Conservation (phyloP, 345 rosid genomes). For the Camelina neglecta region DNA sequence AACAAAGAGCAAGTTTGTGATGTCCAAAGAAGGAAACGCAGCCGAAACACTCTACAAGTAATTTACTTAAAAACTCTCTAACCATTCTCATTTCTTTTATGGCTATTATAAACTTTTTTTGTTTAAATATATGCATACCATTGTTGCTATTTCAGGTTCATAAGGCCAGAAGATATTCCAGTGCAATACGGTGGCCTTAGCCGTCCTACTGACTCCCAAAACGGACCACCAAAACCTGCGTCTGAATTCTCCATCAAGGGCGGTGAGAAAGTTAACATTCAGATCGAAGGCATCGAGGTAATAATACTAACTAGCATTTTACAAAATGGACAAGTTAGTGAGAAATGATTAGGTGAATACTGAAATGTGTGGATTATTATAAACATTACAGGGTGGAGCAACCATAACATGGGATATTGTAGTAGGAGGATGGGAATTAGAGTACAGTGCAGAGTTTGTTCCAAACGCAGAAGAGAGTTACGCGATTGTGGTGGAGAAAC, state of each 20-base stretch:
- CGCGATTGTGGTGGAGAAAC: slow-evolving; percentile 81
- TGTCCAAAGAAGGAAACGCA: slow-evolving; percentile 84
- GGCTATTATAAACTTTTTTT: background rate
- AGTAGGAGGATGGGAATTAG: slow-evolving; percentile 99
- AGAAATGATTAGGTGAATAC: background rate
- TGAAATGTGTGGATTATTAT: slow-evolving; percentile 7
- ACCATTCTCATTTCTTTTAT: background rate
- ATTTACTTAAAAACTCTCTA: background rate
- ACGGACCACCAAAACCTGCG: slow-evolving; percentile 77
- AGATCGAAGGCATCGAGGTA: slow-evolving; percentile 98
- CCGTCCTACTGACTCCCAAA: slow-evolving; percentile 66
- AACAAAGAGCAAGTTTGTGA: slow-evolving; percentile 95
- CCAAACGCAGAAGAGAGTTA: slow-evolving; percentile 82
- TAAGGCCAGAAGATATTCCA: slow-evolving; percentile 90
- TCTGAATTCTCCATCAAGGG: slow-evolving; percentile 93
- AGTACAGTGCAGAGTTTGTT: slow-evolving; percentile 92
- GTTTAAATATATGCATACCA: background rate
- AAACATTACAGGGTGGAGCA: slow-evolving; percentile 64
- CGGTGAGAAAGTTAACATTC: slow-evolving; percentile 96
- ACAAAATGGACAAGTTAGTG: background rate
- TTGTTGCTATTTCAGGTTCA: slow-evolving; percentile 56
- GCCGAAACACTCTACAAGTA: slow-evolving; percentile 98
- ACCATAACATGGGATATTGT: slow-evolving; percentile 94
- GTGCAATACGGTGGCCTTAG: slow-evolving; percentile 92
- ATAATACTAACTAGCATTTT: slow-evolving; percentile 14